A percentile compares a stretch with the other conserved stretches of the same genome.
These are phyloP conservation scores for Aspergillus viridinutans DNA, from an alignment of 2,329 filamentous ascomycete genomes.

Conservation along the genomic window DNA sequence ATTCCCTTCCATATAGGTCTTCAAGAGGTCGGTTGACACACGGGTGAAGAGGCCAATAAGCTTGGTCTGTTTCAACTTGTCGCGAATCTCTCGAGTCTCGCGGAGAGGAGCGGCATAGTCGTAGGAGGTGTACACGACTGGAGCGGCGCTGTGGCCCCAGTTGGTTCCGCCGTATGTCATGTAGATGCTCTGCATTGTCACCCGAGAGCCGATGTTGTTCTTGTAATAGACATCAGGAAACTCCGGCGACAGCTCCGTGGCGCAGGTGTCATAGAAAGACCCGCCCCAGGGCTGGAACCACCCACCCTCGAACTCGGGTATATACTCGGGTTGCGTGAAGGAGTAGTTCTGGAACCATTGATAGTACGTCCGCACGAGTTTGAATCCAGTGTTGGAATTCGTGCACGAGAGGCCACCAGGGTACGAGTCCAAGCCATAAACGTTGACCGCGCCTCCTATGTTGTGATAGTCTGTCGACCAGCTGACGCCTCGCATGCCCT, in stretches of 20 bases:
- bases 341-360: conserved; percentile 57
- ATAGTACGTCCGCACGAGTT: conserved; percentile 50
- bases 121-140: conserved; percentile 48
- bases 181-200: conserved; percentile 49
- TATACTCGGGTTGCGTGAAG: conserved; percentile 50
- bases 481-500: conserved; percentile 46
- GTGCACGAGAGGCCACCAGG: conserved; percentile 46
- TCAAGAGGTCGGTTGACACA: conserved; percentile 48
- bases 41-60: conserved; percentile 52
- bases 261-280: conserved; percentile 50
- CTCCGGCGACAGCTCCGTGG: conserved; percentile 42
- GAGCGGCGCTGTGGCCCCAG: conserved; percentile 51
- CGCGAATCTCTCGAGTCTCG: conserved; percentile 51
- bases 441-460: conserved; percentile 52
- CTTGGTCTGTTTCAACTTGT: conserved; percentile 54
- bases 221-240: conserved; percentile 57
- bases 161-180: conserved; percentile 55
- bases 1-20: conserved; percentile 53
- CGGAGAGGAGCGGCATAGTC: conserved; percentile 49
- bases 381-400: conserved; percentile 48
- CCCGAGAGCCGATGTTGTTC: conserved; percentile 50
- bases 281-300: conserved; percentile 54
- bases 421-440: conserved; percentile 33
- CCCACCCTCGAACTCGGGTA: conserved; percentile 53
- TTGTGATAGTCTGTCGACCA: conserved; percentile 55